Percentiles rank a stretch among this genome's conserved stretches.
Conservation (phyloP, 2,329 filamentous ascomycete species). For the Domatiomyces globalis region DNA sequence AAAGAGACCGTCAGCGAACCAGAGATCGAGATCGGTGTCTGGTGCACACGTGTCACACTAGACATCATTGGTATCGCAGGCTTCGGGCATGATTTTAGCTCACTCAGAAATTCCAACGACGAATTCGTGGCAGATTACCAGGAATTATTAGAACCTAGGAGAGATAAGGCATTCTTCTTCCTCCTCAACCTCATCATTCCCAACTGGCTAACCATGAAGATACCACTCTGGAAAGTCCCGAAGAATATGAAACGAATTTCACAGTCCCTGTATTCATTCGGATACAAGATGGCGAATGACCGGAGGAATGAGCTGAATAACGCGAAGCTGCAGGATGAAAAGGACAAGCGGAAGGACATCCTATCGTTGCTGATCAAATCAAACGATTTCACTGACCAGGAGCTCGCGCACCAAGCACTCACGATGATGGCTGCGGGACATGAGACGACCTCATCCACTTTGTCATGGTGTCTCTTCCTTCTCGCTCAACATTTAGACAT, state of each 20-base stretch:
- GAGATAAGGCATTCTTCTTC: conserved; percentile 39
- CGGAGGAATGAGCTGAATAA: conserved; percentile 23
- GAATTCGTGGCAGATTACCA: conserved; percentile 44
- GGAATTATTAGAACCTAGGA: conserved; percentile 38
- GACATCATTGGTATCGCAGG: conserved; percentile 41
- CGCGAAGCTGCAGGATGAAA: conserved; percentile 25
- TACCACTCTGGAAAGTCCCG: conserved; percentile 21
- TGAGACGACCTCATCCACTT: conserved; percentile 19
- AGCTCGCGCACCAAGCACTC: conserved; percentile 74
- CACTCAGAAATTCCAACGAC: conserved; percentile 47
- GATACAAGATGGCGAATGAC: conserved; percentile 24
- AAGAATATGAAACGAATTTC: conserved; percentile 26
- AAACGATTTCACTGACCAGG: conserved; percentile 59
- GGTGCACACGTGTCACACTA: conserved; percentile 34
- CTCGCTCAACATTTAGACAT: conserved; percentile 18
- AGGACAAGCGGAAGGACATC: conserved; percentile 48
- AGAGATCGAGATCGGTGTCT: conserved; percentile 15
- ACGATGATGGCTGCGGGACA: conserved; percentile 62
- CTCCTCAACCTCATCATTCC: conserved; percentile 49
- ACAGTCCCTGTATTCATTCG: conserved; percentile 25
- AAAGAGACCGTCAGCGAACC: conserved; percentile 20
- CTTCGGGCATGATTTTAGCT: conserved; percentile 40
- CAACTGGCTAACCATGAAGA: conserved; percentile 42
- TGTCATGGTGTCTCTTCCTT: conserved; percentile 18
- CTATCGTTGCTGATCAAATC: conserved; percentile 66